phyloP scores from a whole-genome alignment of 2,329 filamentous ascomycete species.

The Paracamarosporium sp. region DNA sequence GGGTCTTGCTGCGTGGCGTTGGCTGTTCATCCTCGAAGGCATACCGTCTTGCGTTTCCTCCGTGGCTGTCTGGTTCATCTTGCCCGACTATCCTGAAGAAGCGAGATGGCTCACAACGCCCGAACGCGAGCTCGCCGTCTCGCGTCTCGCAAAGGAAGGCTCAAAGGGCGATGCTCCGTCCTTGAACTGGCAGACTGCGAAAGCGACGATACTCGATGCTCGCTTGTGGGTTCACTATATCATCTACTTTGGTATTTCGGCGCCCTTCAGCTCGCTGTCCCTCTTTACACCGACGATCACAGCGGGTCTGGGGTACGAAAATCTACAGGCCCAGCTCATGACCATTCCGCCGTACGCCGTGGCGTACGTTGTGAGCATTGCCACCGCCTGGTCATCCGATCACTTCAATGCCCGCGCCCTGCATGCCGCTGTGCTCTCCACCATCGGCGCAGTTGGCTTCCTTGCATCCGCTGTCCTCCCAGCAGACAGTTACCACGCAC shows the following conservation, averaged over 20 bases:
- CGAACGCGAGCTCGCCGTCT: constrained; percentile 46
- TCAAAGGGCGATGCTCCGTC: constrained; percentile 41
- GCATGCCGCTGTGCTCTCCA: constrained; percentile 52
- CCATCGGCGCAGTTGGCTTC: constrained; percentile 62
- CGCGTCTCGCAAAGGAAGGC: constrained; percentile 53
- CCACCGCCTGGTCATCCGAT: constrained; percentile 26
- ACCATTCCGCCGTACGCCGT: constrained; percentile 71
- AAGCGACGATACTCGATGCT: constrained; percentile 57
- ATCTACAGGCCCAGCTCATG: constrained; percentile 68
- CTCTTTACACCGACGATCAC: constrained; percentile 71
- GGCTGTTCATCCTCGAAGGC: constrained; percentile 35
- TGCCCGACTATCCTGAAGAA: constrained; percentile 59
- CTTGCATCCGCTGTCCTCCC: constrained; percentile 70
- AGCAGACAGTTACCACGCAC: constrained; percentile 62
- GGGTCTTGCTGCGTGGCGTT: constrained; percentile 43
- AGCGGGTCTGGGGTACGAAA: constrained; percentile 60
- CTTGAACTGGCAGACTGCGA: constrained; percentile 57
- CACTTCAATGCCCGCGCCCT: constrained; percentile 50
- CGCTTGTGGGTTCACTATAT: constrained; percentile 61
- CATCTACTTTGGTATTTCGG: constrained; percentile 32
- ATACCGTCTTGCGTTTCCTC: constrained; percentile 27
- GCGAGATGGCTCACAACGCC: constrained; percentile 53
- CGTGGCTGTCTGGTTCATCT: constrained; percentile 50
- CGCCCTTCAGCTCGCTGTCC: constrained; percentile 51
- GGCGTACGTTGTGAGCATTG: constrained; percentile 60